Base-by-base conservation (phyloP, 306 rosid species). In the Vachellia collinsii region DNA sequence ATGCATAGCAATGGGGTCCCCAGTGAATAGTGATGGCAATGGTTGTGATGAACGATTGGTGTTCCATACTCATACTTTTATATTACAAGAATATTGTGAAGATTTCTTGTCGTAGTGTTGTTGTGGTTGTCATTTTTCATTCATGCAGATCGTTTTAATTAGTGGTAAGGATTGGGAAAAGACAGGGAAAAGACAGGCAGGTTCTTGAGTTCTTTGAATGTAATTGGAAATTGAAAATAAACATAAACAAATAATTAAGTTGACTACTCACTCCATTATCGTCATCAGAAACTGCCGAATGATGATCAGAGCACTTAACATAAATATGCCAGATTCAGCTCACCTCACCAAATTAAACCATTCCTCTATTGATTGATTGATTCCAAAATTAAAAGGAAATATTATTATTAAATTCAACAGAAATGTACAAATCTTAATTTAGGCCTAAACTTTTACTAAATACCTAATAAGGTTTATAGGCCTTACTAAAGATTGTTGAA, bases 121-220 rank as follows among this genome's bases (percentile, higher is more conserved):
- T 19, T 3, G 13, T 20, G 72, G 72, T n/a, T n/a, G 73, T 41
- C 51, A 13, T 42, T 68, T 68, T 29, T 29, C 53, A 4, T 19
- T 67, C 72, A n/a, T n/a, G 50, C 3, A 41, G 51, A 67, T 9
- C 23, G 29, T 39, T 39, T 17, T 20, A 20, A 20, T 46, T n/a
- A 41, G 73, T 20, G 53, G 37, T 19, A 4, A 41, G 4, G 48
- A 68, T 11, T 3, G 11, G 73, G 34, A 29, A n/a, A n/a, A n/a
- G n/a, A n/a, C n/a, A n/a, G n/a, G n/a, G n/a, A 68, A 68, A 20
- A 41, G 34, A 68, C 73, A 42, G 50, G 19, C 0, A 20, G 73
- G 19, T 68, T 42, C 53, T 42, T 42, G n/a, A 2, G 38, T 44
- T 43, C 74, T 70, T 22, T 70, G 56, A 70, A 70, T 44, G 74